Base-by-base conservation (phyloP, 768 basidiomycete species). In the Austroboletus festivus region DNA sequence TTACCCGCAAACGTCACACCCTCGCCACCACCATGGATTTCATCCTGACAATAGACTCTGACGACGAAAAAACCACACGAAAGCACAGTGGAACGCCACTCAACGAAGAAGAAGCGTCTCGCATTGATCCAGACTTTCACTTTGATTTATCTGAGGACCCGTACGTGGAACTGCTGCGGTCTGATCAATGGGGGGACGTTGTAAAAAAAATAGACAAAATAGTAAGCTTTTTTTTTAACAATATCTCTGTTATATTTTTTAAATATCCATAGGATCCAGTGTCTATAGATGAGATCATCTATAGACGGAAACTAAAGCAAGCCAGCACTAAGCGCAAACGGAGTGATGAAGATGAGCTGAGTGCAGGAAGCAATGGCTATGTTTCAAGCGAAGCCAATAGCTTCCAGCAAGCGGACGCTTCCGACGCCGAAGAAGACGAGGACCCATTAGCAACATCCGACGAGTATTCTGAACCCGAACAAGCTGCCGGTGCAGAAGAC, bases 221-320 rank as follows among this genome's bases (percentile, higher is more conserved):
- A 22, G 86, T 87, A 41, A 42, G 63, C 50, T 76, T 44, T 28
- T 16, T 16, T 69, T 56, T 6, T 4, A 19, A 7, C 41, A n/a
- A n/a, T 49, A 44, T 51, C 35, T 44, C 24, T 31, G 3, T 7
- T 43, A 16, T 35, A 38, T 37, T 26, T 26, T 52, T 31, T 52
- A 46, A 44, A 55, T 44, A 31, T 33, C 50, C 21, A 46, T 53
- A 90, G 85, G 71, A 79, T 63, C 84, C 85, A n/a, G 81, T 95
- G 45, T 90, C 86, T 38, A 85, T 97, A 10, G 88, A 95, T 65
- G 91, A 95, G 60, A 94, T 97, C 51, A 94, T 97, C 65, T 83
- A 84, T 43, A 79, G 86, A 48, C 77, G 83, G 59, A 78, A 73
- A 61, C 58, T 83, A 48, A 55, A 66, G 54, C 58, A 54, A 28